Percentiles rank a stretch among this genome's conserved stretches.
phyloP scores from a whole-genome alignment of 352 stramenopile genomes.

The Saprolegnia parasitica region DNA sequence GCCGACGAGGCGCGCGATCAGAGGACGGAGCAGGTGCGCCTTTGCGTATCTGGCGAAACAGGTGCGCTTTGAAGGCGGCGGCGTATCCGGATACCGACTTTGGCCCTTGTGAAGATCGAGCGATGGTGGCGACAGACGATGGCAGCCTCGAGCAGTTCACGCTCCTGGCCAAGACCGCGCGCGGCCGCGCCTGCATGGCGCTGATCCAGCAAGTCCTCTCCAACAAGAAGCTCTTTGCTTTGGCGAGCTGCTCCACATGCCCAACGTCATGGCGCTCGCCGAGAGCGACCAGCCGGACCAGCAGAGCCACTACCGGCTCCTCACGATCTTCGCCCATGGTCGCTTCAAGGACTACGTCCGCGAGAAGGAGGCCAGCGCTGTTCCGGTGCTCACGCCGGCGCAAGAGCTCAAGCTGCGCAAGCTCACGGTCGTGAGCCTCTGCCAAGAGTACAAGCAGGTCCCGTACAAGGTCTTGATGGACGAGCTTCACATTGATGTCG shows the following conservation, averaged over 20 bases:
- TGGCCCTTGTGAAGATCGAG: not conserved
- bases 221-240: constrained; percentile 92
- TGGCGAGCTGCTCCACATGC: constrained; percentile 88
- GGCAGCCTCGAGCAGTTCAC: constrained; percentile 90
- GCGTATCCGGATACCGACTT: not conserved
- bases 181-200: constrained; percentile 84
- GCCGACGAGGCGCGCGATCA: too few relatives aligned
- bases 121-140: constrained; percentile 34
- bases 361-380: constrained; percentile 42
- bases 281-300: constrained; percentile 56
- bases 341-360: constrained; percentile 80
- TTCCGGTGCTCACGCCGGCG: constrained; percentile 60
- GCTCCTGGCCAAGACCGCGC: constrained; percentile 87
- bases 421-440: constrained; percentile 83
- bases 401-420: constrained; percentile 85
- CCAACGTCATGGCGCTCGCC: constrained; percentile 81
- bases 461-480: constrained; percentile 77
- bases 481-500: constrained; percentile 65
- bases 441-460: constrained; percentile 78
- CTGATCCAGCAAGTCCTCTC: constrained; percentile 90
- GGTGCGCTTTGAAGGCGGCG: not conserved
- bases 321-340: constrained; percentile 90
- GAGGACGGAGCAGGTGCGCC: too few relatives aligned
- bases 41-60: not conserved
- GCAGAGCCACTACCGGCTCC: constrained; percentile 67